phyloP scores from a whole-genome alignment of 208 protist species.

The Crithidia bombi region DNA sequence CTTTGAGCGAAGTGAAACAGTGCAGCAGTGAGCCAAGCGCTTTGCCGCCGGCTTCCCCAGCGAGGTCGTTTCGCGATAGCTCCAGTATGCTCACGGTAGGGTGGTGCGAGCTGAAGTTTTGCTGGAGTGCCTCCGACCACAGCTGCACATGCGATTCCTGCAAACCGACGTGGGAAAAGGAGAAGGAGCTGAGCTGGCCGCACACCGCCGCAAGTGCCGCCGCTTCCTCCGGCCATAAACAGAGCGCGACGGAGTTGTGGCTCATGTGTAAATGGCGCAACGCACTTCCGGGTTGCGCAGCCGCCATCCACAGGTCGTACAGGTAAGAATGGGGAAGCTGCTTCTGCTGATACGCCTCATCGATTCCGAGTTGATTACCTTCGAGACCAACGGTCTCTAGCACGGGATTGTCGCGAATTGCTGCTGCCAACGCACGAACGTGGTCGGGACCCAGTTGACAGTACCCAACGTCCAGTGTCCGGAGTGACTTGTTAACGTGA shows the following conservation, averaged over 20 bases:
- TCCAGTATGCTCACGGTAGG: constrained; percentile 46
- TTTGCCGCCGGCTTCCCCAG: constrained; percentile 36
- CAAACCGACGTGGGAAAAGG: constrained; percentile 56
- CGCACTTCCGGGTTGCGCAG: constrained; percentile 28
- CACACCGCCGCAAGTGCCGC: constrained; percentile 49
- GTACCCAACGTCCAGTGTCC: constrained; percentile 70
- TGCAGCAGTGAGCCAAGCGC: constrained; percentile 45
- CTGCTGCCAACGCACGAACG: constrained; percentile 44
- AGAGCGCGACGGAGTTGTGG: constrained; percentile 62
- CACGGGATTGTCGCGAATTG: constrained; percentile 48
- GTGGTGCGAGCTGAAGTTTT: constrained; percentile 4
- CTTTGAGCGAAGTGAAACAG: constrained; percentile 52
- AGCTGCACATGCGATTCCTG: constrained; percentile 42
- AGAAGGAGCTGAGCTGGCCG: constrained; percentile 48
- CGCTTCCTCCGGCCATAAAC: constrained; percentile 59
- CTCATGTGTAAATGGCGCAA: constrained; percentile 65
- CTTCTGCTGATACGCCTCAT: constrained; percentile 21
- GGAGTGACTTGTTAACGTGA: constrained; percentile 51
- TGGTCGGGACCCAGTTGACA: constrained; percentile 56
- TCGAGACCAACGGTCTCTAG: constrained; percentile 61
- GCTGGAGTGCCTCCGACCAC: constrained; percentile 42
- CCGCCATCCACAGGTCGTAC: constrained; percentile 41
- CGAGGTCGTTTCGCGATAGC: constrained; percentile 60
- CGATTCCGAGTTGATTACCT: constrained; percentile 64
- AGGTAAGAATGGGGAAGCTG: constrained; percentile 46